These are phyloP conservation scores for Clarireedia sp. DNA, from an alignment of 2,329 filamentous ascomycete species.

Conservation along the genomic window DNA sequence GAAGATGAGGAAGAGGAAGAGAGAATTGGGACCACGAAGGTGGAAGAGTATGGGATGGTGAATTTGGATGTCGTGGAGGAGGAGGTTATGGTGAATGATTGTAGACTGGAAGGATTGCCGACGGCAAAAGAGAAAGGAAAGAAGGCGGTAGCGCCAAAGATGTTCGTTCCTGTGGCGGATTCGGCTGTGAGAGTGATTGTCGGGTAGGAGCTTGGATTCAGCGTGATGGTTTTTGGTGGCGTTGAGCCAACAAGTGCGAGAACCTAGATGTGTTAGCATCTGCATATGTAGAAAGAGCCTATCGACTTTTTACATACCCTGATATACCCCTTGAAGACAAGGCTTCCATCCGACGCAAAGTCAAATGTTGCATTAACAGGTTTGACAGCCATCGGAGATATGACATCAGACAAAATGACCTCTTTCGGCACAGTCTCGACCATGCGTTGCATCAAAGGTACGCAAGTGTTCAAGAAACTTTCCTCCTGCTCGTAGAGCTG, in stretches of 20 bases:
- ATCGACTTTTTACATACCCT: conserved; percentile 13
- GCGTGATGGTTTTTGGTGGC: conserved; percentile 1
- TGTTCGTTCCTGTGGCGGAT: conserved; percentile 6
- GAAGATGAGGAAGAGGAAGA: not conserved
- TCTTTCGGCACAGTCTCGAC: conserved; percentile 48
- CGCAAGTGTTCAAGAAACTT: conserved; percentile 41
- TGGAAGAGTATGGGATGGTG: not conserved
- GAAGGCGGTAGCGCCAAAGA: conserved; percentile 16
- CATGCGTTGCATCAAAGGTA: conserved; percentile 47
- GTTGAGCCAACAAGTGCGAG: not conserved
- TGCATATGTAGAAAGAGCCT: not conserved
- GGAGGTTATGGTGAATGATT: conserved; percentile 10
- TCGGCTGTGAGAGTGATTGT: conserved; percentile 9
- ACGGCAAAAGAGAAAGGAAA: conserved; percentile 17
- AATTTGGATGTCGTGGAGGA: conserved; percentile 8
- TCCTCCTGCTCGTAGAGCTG: conserved; percentile 36
- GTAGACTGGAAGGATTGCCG: conserved; percentile 5
- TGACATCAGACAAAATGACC: conserved; percentile 42
- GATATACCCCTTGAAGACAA: conserved; percentile 18
- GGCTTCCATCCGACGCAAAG: conserved; percentile 12
- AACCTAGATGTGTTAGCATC: conserved; percentile 5
- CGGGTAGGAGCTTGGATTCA: conserved; percentile 1
- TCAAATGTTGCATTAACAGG: conserved; percentile 36
- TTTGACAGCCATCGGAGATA: conserved; percentile 49
- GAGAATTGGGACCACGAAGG: conserved; percentile 16